Conservation (phyloP, 176 grass and related monocot species). For the Cenchrus americanus region DNA sequence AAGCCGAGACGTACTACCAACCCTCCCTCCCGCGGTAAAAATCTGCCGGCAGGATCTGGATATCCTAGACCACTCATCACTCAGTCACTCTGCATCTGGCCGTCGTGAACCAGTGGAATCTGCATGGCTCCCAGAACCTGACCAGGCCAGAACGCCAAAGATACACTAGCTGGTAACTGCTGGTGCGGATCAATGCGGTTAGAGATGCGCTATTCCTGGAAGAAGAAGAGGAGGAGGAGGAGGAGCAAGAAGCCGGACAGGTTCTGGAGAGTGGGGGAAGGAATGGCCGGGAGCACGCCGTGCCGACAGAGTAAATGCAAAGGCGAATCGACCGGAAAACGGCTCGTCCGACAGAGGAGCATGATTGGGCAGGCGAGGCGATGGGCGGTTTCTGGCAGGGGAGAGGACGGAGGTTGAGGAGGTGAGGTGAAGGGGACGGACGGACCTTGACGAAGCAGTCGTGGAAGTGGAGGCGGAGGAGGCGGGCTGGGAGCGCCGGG, state of each 20-base stretch:
- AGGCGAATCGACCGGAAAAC: background rate
- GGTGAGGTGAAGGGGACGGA: too few relatives aligned
- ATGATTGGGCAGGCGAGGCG: background rate
- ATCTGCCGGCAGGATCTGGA: background rate
- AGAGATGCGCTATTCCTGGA: background rate
- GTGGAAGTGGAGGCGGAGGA: constrained; percentile 72
- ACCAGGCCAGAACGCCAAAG: background rate
- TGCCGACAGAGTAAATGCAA: constrained; percentile 23
- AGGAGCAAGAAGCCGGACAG: background rate
- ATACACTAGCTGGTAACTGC: background rate
- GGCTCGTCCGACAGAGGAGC: background rate
- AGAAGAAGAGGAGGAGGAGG: background rate
- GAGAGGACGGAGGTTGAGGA: background rate
- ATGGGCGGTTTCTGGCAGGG: background rate
- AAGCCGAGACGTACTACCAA: background rate
- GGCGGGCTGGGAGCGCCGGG: constrained; percentile 39
- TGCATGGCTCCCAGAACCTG: background rate
- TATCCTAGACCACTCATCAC: background rate
- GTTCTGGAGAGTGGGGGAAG: too few relatives aligned
- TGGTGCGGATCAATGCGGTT: background rate
- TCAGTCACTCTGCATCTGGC: background rate
- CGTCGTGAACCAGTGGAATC: background rate
- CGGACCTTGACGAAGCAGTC: constrained; percentile 76
- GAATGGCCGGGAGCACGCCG: background rate
- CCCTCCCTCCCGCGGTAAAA: constrained; percentile 20